Conservation (phyloP, 345 rosid genomes). For the Boechera divaricarpa region DNA sequence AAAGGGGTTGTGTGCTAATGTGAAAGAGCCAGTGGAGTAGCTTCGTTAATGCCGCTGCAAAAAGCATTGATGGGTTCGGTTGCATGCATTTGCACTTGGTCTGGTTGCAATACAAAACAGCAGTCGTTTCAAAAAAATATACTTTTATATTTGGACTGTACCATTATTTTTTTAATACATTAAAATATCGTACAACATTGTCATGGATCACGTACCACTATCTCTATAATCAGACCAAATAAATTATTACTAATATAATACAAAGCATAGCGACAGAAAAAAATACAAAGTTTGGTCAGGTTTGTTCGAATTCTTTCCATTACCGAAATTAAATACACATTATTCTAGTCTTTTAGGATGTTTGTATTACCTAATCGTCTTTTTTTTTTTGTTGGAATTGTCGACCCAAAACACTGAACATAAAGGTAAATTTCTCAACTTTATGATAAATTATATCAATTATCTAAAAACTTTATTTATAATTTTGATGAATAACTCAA, state of each 20-base stretch:
- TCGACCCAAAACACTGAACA: conserved; percentile 34
- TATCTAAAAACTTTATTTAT: conserved; percentile 25
- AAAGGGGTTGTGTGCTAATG: neutral
- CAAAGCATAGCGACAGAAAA: conserved; percentile 16
- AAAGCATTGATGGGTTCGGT: conserved; percentile 39
- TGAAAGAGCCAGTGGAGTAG: conserved; percentile 28
- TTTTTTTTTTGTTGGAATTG: conserved; percentile 38
- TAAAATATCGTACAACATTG: conserved; percentile 23
- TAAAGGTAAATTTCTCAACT: conserved; percentile 19
- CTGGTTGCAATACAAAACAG: conserved; percentile 22
- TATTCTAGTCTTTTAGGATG: conserved; percentile 9
- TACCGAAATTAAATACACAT: conserved; percentile 2
- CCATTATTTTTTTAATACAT: neutral
- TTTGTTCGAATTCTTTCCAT: conserved; percentile 39
- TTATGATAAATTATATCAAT: conserved; percentile 16
- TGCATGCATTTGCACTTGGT: conserved; percentile 38
- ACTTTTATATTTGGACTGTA: neutral
- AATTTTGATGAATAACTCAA: neutral
- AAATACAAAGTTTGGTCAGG: conserved; percentile 44
- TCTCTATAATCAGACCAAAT: conserved; percentile 17
- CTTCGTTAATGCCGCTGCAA: conserved; percentile 39
- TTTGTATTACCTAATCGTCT: conserved; percentile 36
- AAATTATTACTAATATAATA: conserved; percentile 17
- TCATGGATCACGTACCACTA: conserved; percentile 44
- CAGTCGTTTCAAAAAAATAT: neutral